Evolutionary conservation across 805 yeast genomes (phyloP).

Genomic region (Wickerhamiella allomyrinae): DNA sequence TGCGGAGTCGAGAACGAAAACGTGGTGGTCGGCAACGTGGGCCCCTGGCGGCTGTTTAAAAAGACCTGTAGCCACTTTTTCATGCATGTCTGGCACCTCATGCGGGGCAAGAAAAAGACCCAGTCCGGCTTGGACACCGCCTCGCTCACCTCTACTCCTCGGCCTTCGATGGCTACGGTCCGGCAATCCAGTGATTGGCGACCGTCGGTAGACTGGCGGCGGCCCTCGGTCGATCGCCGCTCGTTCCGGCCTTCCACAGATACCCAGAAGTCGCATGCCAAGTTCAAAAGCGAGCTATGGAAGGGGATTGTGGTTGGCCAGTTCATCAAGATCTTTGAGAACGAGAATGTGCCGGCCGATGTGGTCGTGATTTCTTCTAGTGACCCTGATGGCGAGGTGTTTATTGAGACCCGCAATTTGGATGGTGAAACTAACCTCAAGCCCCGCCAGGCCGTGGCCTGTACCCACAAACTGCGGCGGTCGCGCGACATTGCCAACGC

Average conservation of each 20-base stretch:
- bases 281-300: slow-evolving; percentile 44
- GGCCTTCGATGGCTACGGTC: background rate
- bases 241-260: background rate
- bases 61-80: slow-evolving; percentile 28
- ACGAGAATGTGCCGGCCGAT: slow-evolving; percentile 72
- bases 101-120: slow-evolving; percentile 10
- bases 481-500: slow-evolving; percentile 45
- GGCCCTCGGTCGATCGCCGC: background rate
- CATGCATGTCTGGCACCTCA: slow-evolving; percentile 8
- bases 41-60: slow-evolving; percentile 56
- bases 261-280: slow-evolving; percentile 7
- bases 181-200: background rate
- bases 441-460: slow-evolving; percentile 36
- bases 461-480: slow-evolving; percentile 40
- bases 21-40: slow-evolving; percentile 38
- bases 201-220: background rate
- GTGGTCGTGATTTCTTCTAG: slow-evolving; percentile 52
- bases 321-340: slow-evolving; percentile 46
- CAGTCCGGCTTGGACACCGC: background rate
- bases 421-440: slow-evolving; percentile 72
- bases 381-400: slow-evolving; percentile 54
- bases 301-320: slow-evolving; percentile 67
- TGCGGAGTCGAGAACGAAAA: slow-evolving; percentile 43
- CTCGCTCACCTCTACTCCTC: background rate
- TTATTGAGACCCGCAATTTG: slow-evolving; percentile 54